A percentile compares a stretch with the other conserved stretches of the same genome.
These are phyloP conservation scores for Sicyos baderoa DNA, from an alignment of 306 rosid genomes.

Conservation along the genomic window DNA sequence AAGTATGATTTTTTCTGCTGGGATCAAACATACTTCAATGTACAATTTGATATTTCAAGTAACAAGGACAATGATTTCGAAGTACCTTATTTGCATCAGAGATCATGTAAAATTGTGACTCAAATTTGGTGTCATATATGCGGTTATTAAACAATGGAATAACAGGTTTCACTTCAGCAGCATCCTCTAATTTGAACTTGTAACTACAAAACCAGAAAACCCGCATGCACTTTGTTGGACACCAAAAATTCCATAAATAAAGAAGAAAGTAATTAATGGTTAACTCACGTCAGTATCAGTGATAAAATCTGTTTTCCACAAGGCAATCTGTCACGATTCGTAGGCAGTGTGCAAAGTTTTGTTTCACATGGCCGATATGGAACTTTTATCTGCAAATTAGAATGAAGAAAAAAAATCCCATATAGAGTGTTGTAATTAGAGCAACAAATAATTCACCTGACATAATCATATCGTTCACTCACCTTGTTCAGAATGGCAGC, in stretches of 20 bases:
- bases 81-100: conserved; percentile 78
- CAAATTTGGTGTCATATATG: conserved; percentile 81
- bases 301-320: conserved; percentile 86
- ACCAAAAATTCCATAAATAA: conserved; percentile 21
- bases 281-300: conserved; percentile 69
- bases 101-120: conserved; percentile 91
- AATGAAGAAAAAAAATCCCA: conserved; percentile 16
- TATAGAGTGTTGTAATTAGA: conserved; percentile 19
- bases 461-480: conserved; percentile 20
- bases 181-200: conserved; percentile 88
- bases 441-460: not conserved
- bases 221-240: conserved; percentile 15
- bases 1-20: not conserved
- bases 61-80: conserved; percentile 20
- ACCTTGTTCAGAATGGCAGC: conserved; percentile 84
- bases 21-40: not conserved
- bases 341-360: conserved; percentile 62
- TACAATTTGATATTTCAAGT: not conserved
- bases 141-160: conserved; percentile 75
- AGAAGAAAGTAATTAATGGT: conserved; percentile 15
- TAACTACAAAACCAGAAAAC: conserved; percentile 50
- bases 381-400: conserved; percentile 51
- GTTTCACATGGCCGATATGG: conserved; percentile 82
- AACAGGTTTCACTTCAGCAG: conserved; percentile 74
- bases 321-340: conserved; percentile 81